A percentile compares a stretch with the other conserved stretches of the same genome.
phyloP scores from a whole-genome alignment of 2,329 filamentous ascomycete species.

The Berkeleyomyces rouxiae region DNA sequence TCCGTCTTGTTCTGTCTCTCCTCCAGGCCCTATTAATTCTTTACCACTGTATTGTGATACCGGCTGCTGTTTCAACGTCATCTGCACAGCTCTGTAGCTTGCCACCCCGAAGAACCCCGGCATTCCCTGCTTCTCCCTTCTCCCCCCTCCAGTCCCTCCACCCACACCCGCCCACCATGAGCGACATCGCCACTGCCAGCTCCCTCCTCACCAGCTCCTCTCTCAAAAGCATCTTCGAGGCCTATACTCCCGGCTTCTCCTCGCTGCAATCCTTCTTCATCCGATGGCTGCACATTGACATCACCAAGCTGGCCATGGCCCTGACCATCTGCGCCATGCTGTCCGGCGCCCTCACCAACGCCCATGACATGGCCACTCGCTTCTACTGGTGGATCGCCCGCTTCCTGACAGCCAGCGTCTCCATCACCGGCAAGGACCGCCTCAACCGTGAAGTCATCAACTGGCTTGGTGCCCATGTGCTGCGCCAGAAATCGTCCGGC shows the following conservation, averaged over 20 bases:
- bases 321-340: constrained; percentile 23
- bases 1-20: background rate
- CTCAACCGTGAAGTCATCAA: constrained; percentile 25
- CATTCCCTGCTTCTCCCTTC: background rate
- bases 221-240: constrained; percentile 5
- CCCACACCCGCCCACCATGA: background rate
- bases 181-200: background rate
- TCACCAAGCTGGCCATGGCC: constrained; percentile 20
- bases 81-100: background rate
- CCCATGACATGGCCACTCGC: constrained; percentile 19
- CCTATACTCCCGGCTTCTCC: constrained; percentile 7
- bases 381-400: constrained; percentile 23
- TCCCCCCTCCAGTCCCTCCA: background rate
- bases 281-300: constrained; percentile 22
- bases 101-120: background rate
- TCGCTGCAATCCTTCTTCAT: constrained; percentile 19
- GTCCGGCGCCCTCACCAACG: constrained; percentile 19
- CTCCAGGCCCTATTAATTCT: background rate
- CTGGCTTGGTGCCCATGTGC: constrained; percentile 23
- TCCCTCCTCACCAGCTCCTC: background rate
- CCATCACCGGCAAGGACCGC: constrained; percentile 22
- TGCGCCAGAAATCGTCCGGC: constrained; percentile 16
- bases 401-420: constrained; percentile 24
- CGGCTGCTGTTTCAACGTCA: no score
- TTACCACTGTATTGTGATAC: no score